A percentile compares a stretch with the other conserved stretches of the same genome.
These are phyloP conservation scores for Penstemon newberryi DNA, from an alignment of 257 asterid genomes.

Conservation along the genomic window DNA sequence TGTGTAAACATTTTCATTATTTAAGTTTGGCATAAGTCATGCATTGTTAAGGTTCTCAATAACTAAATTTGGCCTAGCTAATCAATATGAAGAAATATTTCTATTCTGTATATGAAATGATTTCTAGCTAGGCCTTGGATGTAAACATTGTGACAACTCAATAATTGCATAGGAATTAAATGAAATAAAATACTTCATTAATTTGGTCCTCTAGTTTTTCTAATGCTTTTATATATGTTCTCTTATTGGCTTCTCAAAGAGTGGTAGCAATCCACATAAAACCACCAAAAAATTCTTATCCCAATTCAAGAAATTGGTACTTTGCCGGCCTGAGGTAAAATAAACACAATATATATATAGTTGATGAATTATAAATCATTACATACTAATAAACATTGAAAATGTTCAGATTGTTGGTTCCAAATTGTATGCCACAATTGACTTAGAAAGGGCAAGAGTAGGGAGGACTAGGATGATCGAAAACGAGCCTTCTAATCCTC, in stretches of 20 bases:
- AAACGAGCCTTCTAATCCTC: conserved; percentile 57
- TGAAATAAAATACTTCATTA: too few species aligned
- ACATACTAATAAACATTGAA: background rate
- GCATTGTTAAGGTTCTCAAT: too few species aligned
- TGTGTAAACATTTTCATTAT: too few species aligned
- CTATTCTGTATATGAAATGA: too few species aligned
- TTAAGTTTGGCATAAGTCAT: too few species aligned
- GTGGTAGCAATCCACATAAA: conserved; percentile 33
- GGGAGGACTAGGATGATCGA: conserved; percentile 58
- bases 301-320: conserved; percentile 46
- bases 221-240: background rate
- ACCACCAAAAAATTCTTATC: conserved; percentile 41
- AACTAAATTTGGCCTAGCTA: too few species aligned
- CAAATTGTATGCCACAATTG: conserved; percentile 69
- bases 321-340: conserved; percentile 61
- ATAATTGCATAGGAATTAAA: too few species aligned
- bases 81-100: too few species aligned
- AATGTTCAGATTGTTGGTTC: conserved; percentile 51
- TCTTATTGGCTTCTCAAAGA: conserved; percentile 24
- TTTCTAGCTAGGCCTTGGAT: too few species aligned
- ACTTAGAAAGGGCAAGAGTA: conserved; percentile 66
- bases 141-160: too few species aligned
- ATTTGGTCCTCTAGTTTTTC: background rate
- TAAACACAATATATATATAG: too few species aligned
- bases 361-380: background rate